These are phyloP conservation scores for Mycena pura DNA, from an alignment of 768 basidiomycete species.

Conservation along the genomic window DNA sequence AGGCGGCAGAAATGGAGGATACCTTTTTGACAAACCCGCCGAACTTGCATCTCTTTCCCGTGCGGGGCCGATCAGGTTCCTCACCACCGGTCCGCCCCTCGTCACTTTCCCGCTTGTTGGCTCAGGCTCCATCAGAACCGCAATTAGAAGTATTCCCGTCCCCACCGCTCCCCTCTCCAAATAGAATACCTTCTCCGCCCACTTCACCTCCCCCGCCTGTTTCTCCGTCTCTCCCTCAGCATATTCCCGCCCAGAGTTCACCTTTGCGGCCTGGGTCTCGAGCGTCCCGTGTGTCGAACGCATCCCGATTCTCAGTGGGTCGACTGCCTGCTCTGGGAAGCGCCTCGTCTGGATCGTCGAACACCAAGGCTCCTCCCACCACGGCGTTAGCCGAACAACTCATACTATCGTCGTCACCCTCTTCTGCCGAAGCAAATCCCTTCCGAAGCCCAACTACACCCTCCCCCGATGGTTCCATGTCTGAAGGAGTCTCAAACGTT, in stretches of 20 bases:
- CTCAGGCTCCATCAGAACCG: conserved; percentile 67
- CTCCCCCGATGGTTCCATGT: conserved; percentile 66
- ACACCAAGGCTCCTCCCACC: conserved; percentile 68
- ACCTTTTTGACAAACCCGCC: conserved; percentile 69
- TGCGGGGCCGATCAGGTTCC: conserved; percentile 68
- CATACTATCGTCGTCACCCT: conserved; percentile 49
- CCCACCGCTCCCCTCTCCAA: conserved; percentile 32
- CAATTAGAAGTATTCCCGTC: conserved; percentile 34
- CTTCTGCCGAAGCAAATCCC: conserved; percentile 49
- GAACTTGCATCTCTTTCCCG: conserved; percentile 72
- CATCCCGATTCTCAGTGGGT: conserved; percentile 71
- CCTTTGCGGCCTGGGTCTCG: conserved; percentile 78
- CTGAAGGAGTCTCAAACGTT: conserved; percentile 64
- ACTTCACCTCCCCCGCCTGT: conserved; percentile 45
- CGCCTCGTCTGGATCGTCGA: conserved; percentile 47
- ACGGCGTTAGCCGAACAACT: conserved; percentile 69
- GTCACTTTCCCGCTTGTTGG: conserved; percentile 78
- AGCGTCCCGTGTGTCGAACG: conserved; percentile 70
- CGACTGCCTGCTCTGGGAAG: conserved; percentile 67
- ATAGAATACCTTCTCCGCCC: conserved; percentile 42
- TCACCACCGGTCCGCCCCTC: conserved; percentile 77
- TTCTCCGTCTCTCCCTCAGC: conserved; percentile 46
- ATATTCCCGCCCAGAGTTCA: conserved; percentile 49
- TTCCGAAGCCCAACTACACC: conserved; percentile 53
- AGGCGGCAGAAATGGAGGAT: conserved; percentile 77